Base-by-base conservation (phyloP, 495 filamentous ascomycete species). In the Glonium stellatum region DNA sequence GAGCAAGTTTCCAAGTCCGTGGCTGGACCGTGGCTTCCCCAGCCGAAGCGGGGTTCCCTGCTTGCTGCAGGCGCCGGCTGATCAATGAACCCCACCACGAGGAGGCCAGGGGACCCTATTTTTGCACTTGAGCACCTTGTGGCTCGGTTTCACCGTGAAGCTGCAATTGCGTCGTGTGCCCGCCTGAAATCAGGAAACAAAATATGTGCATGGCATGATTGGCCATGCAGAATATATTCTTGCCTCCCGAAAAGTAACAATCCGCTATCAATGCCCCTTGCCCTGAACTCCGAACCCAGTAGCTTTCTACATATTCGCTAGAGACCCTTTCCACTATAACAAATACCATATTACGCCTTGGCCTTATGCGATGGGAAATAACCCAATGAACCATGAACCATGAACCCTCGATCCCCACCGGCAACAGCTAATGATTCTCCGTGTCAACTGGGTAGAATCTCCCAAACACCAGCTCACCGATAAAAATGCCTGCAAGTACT, bases 381-480 rank as follows among this genome's bases (percentile, higher is more conserved):
- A 6, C 27, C 27, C 27, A 31, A 31, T 31, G 39, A 18, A 44
- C 39, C 36, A 39, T 39, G 36, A 39, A 39, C 36, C 36, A 39
- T 8, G 8, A 8, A 8, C 36, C 36, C 39, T 11, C 18, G 39
- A 13, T 11, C 39, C 13, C 12, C 3, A 11, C 39, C 39, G 12
- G 10, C 1, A 44, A 44, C 1, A 44, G 39, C 9, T 21, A 22
- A 42, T 36, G 21, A 13, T 10, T 55, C 9, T 37, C n/a, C 51
- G 27, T 3, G 21, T 18, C 23, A 8, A 19, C 61, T 21, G 60
- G 61, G 42, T 72, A 71, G 65, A 85, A 90, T 61, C 92, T 78
- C 12, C 92, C 92, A 51, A 92, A 78, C 0, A 82, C 80, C 37
- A 97, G 74, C 72, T 92, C 92, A 13, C 92, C 92, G 4, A 93